Evolutionary conservation across 495 filamentous ascomycete genomes (phyloP).

Genomic region (Corynascus novoguineensis): DNA sequence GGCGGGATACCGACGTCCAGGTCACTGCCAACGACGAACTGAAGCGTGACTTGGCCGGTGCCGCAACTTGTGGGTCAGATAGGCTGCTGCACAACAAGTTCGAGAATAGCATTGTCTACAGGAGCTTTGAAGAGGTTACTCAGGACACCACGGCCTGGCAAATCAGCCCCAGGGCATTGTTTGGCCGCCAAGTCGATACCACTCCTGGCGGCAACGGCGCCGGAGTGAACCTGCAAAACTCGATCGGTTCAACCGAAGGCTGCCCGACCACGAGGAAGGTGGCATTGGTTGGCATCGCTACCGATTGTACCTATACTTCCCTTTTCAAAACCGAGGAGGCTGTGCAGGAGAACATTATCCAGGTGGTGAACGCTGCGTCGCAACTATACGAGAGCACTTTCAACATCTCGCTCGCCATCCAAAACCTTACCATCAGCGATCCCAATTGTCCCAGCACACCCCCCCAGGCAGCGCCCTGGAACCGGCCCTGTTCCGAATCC

Average conservation of each 20-base stretch:
- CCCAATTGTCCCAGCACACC: constrained; percentile 60
- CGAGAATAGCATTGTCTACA: constrained; percentile 60
- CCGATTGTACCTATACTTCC: constrained; percentile 80
- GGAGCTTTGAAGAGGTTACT: constrained; percentile 29
- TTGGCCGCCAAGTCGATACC: constrained; percentile 45
- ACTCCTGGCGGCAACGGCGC: constrained; percentile 69
- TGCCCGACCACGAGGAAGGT: constrained; percentile 86
- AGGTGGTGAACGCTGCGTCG: constrained; percentile 79
- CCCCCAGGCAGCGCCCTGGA: constrained; percentile 68
- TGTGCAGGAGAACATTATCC: constrained; percentile 68
- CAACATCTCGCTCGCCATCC: constrained; percentile 86
- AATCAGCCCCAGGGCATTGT: constrained; percentile 31
- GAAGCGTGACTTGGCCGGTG: constrained; percentile 34
- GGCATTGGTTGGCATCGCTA: constrained; percentile 85
- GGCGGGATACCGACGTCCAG: constrained; percentile 80
- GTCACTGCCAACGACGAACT: constrained; percentile 18
- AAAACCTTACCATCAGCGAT: constrained; percentile 73
- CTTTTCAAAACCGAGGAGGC: constrained; percentile 58
- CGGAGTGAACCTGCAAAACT: constrained; percentile 72
- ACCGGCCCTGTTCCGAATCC: constrained; percentile 58
- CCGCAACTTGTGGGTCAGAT: constrained; percentile 57
- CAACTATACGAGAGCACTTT: constrained; percentile 81
- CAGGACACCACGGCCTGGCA: constrained; percentile 23
- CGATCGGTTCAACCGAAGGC: constrained; percentile 75
- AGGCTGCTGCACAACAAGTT: constrained; percentile 64